Conservation (phyloP, 345 rosid genomes). For the Pistacia atlantica region DNA sequence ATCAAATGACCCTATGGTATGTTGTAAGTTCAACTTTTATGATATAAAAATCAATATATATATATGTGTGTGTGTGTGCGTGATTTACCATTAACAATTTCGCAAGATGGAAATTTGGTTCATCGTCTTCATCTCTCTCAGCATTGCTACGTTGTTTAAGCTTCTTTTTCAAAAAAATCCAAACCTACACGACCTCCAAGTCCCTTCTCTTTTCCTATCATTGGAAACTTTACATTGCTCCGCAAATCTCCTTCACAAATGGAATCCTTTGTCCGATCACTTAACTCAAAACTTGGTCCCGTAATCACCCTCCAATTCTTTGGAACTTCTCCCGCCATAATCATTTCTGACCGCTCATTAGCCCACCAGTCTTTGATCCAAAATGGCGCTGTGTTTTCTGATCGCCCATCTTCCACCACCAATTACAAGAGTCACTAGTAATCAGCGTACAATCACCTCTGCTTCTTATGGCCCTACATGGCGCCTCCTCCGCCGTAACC, state of each 20-base stretch:
- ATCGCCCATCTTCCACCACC: slow-evolving; percentile 36
- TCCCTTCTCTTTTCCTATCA: slow-evolving; percentile 26
- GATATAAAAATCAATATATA: too few relatives aligned
- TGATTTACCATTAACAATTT: too few relatives aligned
- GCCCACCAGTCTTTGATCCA: slow-evolving; percentile 51
- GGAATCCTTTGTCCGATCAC: slow-evolving; percentile 15
- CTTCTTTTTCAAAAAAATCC: too few relatives aligned
- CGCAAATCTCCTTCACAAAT: slow-evolving; percentile 4
- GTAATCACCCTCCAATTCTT: slow-evolving; percentile 37
- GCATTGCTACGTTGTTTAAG: too few relatives aligned
- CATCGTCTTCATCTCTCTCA: too few relatives aligned
- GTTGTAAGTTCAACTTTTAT: too few relatives aligned
- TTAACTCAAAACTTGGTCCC: slow-evolving; percentile 40
- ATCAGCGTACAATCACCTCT: slow-evolving; percentile 32
- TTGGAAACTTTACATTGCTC: slow-evolving; percentile 18
- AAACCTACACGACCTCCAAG: slow-evolving; percentile 28
- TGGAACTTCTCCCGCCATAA: slow-evolving; percentile 36
- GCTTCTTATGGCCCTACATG: slow-evolving; percentile 48
- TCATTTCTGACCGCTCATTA: slow-evolving; percentile 40
- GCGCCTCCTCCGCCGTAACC: slow-evolving; percentile 48
- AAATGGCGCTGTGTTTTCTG: slow-evolving; percentile 41
- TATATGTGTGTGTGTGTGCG: too few relatives aligned
- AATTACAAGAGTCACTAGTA: slow-evolving; percentile 34
- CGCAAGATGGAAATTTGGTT: too few relatives aligned
- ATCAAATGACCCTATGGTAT: too few relatives aligned